Base-by-base conservation (phyloP, 2,329 filamentous ascomycete genomes). In the Colletotrichum magnum region DNA sequence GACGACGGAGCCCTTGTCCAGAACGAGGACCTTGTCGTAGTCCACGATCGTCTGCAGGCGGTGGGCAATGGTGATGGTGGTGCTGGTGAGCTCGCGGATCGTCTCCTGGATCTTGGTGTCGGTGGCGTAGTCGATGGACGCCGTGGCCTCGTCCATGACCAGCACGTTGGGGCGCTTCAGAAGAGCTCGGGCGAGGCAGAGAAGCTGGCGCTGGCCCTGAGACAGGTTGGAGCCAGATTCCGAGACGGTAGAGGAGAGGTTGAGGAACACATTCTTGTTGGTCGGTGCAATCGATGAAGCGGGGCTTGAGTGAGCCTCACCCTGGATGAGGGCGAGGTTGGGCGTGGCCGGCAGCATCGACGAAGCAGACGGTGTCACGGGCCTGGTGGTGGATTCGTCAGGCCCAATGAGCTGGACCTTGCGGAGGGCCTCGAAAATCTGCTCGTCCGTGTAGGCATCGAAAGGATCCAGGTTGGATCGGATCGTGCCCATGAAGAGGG, bases 131-230 rank as follows among this genome's bases (percentile, higher is more conserved):
- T 99, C 96, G 76, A 99, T 98, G 0, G 94, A 97, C 0, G 96
- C 96, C 0, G 96, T 99, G 0, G 96, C 96, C 84, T 99, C 96
- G 80, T 99, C 96, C 96, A 99, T 98, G 77, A 99, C 92, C n/a
- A 99, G 86, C 2, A 99, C 94, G 72, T 93, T 95, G 0, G 96
- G 95, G 41, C 90, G 89, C 82, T 97, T 98, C 72, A 99, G 91
- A 73, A 99, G 89, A 0, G 96, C 96, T 64, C 96, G 92, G 0
- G 95, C 96, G 10, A 99, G 89, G 78, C 96, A 99, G 64, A 99
- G 86, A 10, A 99, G 91, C 80, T 99, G 96, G 7, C 96, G 91
- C 79, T 99, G 96, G 54, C 96, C 96, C 80, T 99, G 96, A 0
- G 95, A 98, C 12, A 99, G 87, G 76, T 99, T 99, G 71, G 92